Base-by-base conservation (phyloP, 1,139 yeast species). In the Sugiyamaella grinbergsii region DNA sequence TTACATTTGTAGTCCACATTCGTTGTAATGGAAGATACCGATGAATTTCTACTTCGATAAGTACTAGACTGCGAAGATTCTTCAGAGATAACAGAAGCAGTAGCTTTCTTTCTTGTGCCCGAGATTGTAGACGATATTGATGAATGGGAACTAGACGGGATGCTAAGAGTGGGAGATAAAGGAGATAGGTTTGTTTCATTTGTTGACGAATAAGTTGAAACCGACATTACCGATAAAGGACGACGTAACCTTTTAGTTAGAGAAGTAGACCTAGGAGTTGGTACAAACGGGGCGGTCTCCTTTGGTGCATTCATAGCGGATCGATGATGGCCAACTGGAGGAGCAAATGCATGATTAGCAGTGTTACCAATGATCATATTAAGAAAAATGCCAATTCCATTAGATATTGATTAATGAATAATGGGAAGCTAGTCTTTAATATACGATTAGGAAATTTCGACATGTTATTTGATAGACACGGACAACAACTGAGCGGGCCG, bases 161-260 rank as follows among this genome's bases (percentile, higher is more conserved):
- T 24, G 15, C 28, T 15, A 20, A 11, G 10, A 4, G 34, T 18
- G 7, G 40, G 37, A 29, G 31, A 20, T 16, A 42, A 15, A 32
- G 39, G 24, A 4, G 29, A 13, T n/a, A 7, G 18, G 19, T 16
- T 16, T 31, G 23, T 13, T 42, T 18, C 29, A 13, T 29, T 23
- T 18, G 29, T n/a, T 10, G 39, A 2, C 8, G 8, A 20, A 42
- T 5, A 13, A 15, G 37, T 18, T 18, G 46, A 31, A 13, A 31
- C 23, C 10, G 47, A 42, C 3, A 42, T 29, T 8, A 32, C 22
- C 10, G 47, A 42, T 13, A 42, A 20, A 22, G 39, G 47, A 32
- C 47, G 39, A 16, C 47, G 28, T 10, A 42, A 13, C 23, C 24
- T 42, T 33, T 32, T 42, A 2, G 47, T 33, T 11, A 42, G 11